Conservation (phyloP, 331 rosid genomes). For the Acacia pycnantha region DNA sequence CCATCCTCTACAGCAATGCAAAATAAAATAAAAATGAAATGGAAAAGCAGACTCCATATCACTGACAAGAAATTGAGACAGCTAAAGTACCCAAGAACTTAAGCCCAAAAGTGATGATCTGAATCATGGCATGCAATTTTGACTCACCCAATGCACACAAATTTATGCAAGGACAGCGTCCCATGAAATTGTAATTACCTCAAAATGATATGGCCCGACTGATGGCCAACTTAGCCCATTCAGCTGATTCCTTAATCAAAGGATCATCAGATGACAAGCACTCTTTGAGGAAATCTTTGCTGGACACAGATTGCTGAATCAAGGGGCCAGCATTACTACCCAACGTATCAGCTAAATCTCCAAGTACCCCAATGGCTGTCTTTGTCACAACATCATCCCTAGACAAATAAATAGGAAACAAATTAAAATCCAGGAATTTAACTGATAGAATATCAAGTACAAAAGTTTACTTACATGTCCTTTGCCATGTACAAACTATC, state of each 20-base stretch:
- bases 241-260: background rate
- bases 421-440: background rate
- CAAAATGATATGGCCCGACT: background rate
- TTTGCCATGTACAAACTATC: background rate
- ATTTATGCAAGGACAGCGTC: background rate
- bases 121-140: background rate
- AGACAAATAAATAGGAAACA: background rate
- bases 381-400: background rate
- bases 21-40: constrained; percentile 33
- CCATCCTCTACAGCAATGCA: constrained; percentile 60
- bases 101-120: background rate
- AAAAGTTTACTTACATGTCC: background rate
- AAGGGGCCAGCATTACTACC: background rate
- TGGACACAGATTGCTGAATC: background rate
- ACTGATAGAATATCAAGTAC: background rate
- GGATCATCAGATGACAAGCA: background rate
- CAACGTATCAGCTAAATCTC: background rate
- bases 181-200: background rate
- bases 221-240: background rate
- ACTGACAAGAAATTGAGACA: constrained; percentile 48
- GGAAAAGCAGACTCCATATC: constrained; percentile 44
- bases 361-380: background rate
- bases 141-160: background rate
- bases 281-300: background rate
- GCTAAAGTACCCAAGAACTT: constrained; percentile 41